Evolutionary conservation across 257 asterid genomes (phyloP).

Genomic region (Paulownia fortunei): DNA sequence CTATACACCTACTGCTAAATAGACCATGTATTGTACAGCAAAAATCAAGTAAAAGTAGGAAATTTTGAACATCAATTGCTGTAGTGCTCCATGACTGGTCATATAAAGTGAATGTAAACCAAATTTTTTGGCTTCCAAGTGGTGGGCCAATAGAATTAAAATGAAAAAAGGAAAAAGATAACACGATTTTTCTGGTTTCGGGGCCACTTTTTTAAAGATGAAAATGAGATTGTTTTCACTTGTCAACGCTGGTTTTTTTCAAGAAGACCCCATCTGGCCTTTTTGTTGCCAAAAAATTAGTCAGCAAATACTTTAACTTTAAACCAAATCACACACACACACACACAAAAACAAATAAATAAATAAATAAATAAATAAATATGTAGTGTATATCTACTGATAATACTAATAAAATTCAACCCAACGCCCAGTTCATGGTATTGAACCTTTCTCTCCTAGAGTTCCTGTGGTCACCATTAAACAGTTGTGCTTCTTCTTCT

Average conservation of each 20-base stretch:
- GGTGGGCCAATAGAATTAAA: constrained; percentile 14
- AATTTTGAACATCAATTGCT: background rate
- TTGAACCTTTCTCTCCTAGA: background rate
- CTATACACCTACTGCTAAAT: no score
- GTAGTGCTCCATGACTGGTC: background rate
- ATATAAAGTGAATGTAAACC: constrained; percentile 37
- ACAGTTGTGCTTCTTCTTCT: background rate
- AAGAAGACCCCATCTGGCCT: constrained; percentile 11
- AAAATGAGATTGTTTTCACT: constrained; percentile 22
- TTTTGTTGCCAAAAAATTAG: background rate
- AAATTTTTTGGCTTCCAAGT: constrained; percentile 18
- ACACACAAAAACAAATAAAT: no score
- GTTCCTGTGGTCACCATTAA: constrained; percentile 38
- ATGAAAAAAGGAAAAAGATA: background rate
- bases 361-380: background rate
- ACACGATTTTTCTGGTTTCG: background rate
- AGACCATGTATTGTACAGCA: no score
- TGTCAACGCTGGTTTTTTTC: constrained; percentile 34
- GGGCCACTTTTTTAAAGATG: constrained; percentile 43
- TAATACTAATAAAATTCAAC: background rate
- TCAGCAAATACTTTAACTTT: background rate
- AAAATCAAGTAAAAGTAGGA: constrained; percentile 20
- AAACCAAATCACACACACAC: background rate
- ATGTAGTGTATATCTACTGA: background rate
- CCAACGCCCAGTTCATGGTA: background rate